Evolutionary conservation across 345 rosid genomes (phyloP).

Genomic region (Boechera retrofracta): DNA sequence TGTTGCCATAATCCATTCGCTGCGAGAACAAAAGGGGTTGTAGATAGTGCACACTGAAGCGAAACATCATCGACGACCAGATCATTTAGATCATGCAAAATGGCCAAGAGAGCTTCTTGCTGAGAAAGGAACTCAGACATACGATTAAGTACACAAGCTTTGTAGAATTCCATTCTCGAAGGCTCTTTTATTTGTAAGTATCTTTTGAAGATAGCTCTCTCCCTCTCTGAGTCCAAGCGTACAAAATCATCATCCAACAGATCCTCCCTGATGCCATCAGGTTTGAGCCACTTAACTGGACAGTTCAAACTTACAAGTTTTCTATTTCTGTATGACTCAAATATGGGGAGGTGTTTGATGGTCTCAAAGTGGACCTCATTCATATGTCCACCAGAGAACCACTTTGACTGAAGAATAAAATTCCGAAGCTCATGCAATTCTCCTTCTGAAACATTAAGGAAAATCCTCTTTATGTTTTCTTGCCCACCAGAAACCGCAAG

Average conservation of each 20-base stretch:
- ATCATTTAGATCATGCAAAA: conserved; percentile 78
- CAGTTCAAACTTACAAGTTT: conserved; percentile 67
- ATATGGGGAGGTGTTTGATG: conserved; percentile 82
- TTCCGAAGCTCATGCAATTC: conserved; percentile 87
- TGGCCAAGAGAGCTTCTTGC: conserved; percentile 64
- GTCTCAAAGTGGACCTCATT: conserved; percentile 62
- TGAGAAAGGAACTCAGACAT: conserved; percentile 82
- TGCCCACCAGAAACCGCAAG: conserved; percentile 69
- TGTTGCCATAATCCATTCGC: conserved; percentile 89
- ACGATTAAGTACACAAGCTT: conserved; percentile 72
- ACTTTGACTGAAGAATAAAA: conserved; percentile 92
- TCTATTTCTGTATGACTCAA: conserved; percentile 80
- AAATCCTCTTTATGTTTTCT: conserved; percentile 63
- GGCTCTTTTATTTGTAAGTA: conserved; percentile 76
- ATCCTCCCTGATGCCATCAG: conserved; percentile 74
- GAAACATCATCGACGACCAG: conserved; percentile 69
- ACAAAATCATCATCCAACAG: conserved; percentile 84
- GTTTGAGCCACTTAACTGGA: conserved; percentile 85
- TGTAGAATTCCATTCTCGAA: conserved; percentile 77
- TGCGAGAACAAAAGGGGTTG: conserved; percentile 78
- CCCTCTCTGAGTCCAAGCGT: conserved; percentile 88
- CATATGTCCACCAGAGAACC: conserved; percentile 81
- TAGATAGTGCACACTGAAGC: conserved; percentile 61
- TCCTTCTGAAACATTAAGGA: conserved; percentile 70
- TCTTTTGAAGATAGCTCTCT: conserved; percentile 64